Conservation (phyloP, 495 filamentous ascomycete species). For the Neurospora intermedia region DNA sequence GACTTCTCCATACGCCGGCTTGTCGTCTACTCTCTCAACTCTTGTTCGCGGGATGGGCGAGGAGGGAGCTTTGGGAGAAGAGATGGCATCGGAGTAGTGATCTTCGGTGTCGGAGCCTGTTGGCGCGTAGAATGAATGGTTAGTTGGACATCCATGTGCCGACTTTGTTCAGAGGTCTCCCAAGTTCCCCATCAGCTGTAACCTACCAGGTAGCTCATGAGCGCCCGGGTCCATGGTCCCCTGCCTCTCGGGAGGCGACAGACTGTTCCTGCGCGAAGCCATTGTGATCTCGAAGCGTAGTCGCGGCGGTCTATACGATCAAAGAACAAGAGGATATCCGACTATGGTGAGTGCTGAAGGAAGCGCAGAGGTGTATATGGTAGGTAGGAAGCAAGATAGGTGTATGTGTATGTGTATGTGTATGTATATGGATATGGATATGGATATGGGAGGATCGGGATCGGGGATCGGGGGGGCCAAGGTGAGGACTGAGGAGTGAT, state of each 20-base stretch:
- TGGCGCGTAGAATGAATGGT: constrained; percentile 9
- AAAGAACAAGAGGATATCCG: background rate
- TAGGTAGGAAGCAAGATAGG: background rate
- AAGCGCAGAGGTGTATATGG: background rate
- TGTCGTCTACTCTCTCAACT: constrained; percentile 63
- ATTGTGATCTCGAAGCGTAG: constrained; percentile 7
- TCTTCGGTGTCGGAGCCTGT: constrained; percentile 69
- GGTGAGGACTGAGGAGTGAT: background rate
- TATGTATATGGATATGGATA: background rate
- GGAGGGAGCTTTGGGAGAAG: constrained; percentile 42
- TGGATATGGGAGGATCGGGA: background rate
- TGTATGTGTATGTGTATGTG: background rate
- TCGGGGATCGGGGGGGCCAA: background rate
- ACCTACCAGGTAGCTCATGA: constrained; percentile 61
- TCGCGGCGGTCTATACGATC: background rate
- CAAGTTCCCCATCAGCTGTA: background rate
- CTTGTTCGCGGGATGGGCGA: constrained; percentile 69
- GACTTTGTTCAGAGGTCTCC: background rate
- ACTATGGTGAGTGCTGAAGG: background rate
- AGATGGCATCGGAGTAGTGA: constrained; percentile 83
- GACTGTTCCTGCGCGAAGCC: constrained; percentile 27
- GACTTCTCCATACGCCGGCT: constrained; percentile 70
- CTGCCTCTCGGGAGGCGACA: constrained; percentile 55
- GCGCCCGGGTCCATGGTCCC: constrained; percentile 70
- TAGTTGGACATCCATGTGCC: constrained; percentile 4